phyloP scores from a whole-genome alignment of 192 early-diverging fungal species.

The Rhizoclosmatium globosum region DNA sequence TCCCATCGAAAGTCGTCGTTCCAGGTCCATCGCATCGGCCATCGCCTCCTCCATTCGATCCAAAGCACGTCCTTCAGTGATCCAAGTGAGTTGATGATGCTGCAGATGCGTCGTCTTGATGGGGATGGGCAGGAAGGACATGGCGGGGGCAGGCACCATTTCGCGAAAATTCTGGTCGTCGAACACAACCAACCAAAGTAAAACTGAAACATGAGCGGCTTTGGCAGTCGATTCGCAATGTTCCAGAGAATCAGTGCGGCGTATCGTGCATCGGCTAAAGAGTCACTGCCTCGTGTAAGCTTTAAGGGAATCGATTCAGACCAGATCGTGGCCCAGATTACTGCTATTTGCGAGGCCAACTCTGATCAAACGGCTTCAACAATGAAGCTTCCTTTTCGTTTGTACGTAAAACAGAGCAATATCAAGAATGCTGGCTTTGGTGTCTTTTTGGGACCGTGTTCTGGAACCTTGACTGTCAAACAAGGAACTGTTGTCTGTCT shows the following conservation, averaged over 20 bases:
- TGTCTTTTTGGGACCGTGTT: constrained; percentile 3
- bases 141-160: no score
- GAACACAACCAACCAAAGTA: no score
- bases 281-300: not conserved
- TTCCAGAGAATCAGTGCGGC: not conserved
- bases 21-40: no score
- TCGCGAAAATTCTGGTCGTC: no score
- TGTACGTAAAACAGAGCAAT: not conserved
- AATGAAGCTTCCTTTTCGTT: constrained; percentile 2
- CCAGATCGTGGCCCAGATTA: not conserved
- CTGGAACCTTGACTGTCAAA: not conserved
- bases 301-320: not conserved
- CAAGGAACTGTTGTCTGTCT: constrained; percentile 22
- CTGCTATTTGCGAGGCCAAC: not conserved
- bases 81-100: no score
- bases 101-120: no score
- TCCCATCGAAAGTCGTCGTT: no score
- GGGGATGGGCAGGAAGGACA: no score
- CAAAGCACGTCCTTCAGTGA: no score
- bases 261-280: not conserved
- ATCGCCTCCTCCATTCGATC: no score
- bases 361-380: not conserved
- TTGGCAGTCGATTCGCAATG: not conserved
- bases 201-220: not conserved
- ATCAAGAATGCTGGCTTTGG: constrained; percentile 16